These are phyloP conservation scores for Boletus vermiculosoides DNA, from an alignment of 768 basidiomycete genomes.

Conservation along the genomic window DNA sequence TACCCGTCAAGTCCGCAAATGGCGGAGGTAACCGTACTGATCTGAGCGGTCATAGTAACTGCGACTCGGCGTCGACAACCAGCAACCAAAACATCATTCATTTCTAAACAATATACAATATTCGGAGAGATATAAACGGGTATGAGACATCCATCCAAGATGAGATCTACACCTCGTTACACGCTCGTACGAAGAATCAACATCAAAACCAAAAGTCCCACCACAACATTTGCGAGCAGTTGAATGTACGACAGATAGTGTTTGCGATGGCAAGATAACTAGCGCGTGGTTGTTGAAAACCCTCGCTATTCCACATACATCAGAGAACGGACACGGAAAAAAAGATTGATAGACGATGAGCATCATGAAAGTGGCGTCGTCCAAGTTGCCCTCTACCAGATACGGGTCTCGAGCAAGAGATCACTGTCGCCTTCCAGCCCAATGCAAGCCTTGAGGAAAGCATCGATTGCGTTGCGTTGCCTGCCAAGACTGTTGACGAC, in stretches of 20 bases:
- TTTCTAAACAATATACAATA: too few species aligned
- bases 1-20: too few species aligned
- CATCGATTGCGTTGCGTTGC: constrained; percentile 92
- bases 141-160: too few species aligned
- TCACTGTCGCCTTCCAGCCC: constrained; percentile 83
- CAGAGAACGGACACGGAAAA: not conserved
- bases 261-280: not conserved
- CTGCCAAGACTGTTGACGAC: constrained; percentile 95
- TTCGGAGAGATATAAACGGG: too few species aligned
- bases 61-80: too few species aligned
- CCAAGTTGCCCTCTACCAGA: constrained; percentile 61
- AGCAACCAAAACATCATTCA: too few species aligned
- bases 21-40: too few species aligned
- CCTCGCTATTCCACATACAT: not conserved
- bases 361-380: not conserved
- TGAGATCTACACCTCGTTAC: too few species aligned
- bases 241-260: constrained; percentile 11
- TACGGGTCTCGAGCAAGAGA: constrained; percentile 80
- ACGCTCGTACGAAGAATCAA: too few species aligned
- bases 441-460: constrained; percentile 92
- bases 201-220: not conserved
- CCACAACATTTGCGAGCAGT: constrained; percentile 5
- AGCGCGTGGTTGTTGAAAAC: constrained; percentile 25
- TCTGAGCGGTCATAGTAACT: too few species aligned
- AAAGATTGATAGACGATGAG: not conserved